These are phyloP conservation scores for Elsinoe ampelina DNA, from an alignment of 2,329 filamentous ascomycete genomes.

Conservation along the genomic window DNA sequence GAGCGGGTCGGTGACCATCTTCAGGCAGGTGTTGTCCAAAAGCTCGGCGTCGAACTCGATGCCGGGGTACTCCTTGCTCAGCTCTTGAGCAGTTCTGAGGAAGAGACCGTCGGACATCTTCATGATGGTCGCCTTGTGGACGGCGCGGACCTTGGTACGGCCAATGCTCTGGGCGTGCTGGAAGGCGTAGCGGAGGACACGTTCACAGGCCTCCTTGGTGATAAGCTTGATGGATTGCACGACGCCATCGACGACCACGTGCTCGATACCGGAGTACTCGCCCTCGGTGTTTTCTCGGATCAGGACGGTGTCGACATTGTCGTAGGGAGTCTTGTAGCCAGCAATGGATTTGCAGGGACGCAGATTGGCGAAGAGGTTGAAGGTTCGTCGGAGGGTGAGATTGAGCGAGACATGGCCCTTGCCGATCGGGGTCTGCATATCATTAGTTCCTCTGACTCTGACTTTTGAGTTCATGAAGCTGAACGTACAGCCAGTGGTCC, in stretches of 20 bases:
- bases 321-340: constrained; percentile 97
- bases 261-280: constrained; percentile 98
- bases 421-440: constrained; percentile 71
- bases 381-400: constrained; percentile 94
- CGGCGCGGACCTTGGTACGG: constrained; percentile 91
- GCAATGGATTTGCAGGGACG: constrained; percentile 94
- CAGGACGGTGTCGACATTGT: constrained; percentile 90
- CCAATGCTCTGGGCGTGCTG: constrained; percentile 91
- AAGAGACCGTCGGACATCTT: constrained; percentile 99
- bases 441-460: constrained; percentile 21
- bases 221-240: constrained; percentile 99
- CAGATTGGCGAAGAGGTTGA: constrained; percentile 99
- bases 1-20: constrained; percentile 92
- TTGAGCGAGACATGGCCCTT: constrained; percentile 99
- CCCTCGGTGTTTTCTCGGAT: constrained; percentile 99
- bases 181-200: constrained; percentile 94
- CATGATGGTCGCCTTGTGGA: constrained; percentile 99
- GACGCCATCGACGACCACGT: constrained; percentile 93
- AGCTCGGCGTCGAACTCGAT: constrained; percentile 97
- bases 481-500: constrained; percentile 80
- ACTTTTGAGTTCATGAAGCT: not conserved
- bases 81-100: constrained; percentile 72
- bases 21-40: constrained; percentile 97
- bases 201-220: constrained; percentile 86
- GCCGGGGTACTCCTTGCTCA: constrained; percentile 89